Evolutionary conservation across 2,329 filamentous ascomycete genomes (phyloP), one percentile per base, ranked within the genome.

Genomic region (Xylariaceae sp.): DNA sequence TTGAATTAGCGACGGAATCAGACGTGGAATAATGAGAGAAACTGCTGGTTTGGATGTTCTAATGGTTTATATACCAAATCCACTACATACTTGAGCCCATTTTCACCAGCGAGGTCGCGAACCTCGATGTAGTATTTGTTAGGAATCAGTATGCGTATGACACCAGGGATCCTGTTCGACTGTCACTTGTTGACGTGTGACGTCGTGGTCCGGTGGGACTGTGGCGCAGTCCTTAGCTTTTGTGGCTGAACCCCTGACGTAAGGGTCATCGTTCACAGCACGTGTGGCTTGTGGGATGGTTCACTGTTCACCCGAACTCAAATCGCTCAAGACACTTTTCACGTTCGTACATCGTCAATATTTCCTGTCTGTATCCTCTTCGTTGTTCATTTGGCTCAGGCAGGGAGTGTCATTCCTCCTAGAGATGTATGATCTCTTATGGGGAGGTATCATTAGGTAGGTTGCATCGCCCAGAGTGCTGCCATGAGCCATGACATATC

Each of bases 71-170:
- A n/a, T 23, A 17, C 13, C 8, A 23, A 48, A 17, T 11, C n/a
- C 47, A 35, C 10, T 35, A 15, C 30, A 18, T 30, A 5, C 42
- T 55, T 51, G 34, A 61, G 61, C 59, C 61, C 59, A 63, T 63
- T 42, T 48, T 59, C 48, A 57, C 42, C 23, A 50, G 44, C 42
- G 23, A 44, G 23, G 52, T 13, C 61, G 54, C 51, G 15, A 13
- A 44, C 42, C 7, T 57, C 37, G 56, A 8, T 7, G 30, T 53
- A 8, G 34, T 56, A 61, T 63, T 35, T 53, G 52, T 48, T 4
- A 53, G 15, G 48, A 42, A 42, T 13, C 23, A 5, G 23, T 30
- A 30, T 30, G 23, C 23, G 23, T 30, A 42, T 42, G 37, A 9
- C 9, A 13, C 9, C 9, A 13, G 13, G n/a, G 42, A n/a, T 45